Conservation (phyloP, 345 rosid genomes). For the Hevea brasiliensis region DNA sequence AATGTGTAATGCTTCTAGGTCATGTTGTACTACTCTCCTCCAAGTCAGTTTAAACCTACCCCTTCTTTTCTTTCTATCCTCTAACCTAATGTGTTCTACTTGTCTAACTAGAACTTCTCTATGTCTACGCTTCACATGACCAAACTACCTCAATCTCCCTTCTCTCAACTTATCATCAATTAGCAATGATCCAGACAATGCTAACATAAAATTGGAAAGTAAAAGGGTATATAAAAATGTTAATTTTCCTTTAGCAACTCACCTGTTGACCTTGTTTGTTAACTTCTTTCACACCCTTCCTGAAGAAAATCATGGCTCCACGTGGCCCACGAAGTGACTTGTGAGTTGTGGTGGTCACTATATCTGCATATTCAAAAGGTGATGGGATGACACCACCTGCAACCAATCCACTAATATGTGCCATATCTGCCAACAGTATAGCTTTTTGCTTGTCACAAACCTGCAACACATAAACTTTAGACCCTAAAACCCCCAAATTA, state of each 20-base stretch:
- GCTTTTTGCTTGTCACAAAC: conserved; percentile 98
- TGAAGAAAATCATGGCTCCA: conserved; percentile 98
- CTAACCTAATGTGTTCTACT: too few relatives aligned
- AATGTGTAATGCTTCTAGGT: too few relatives aligned
- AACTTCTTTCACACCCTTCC: conserved; percentile 88
- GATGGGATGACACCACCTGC: conserved; percentile 97
- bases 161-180: too few relatives aligned
- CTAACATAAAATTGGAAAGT: neutral
- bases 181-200: conserved; percentile 1
- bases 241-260: conserved; percentile 16
- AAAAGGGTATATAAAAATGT: neutral
- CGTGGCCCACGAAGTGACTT: conserved; percentile 99
- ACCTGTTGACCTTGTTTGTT: conserved; percentile 98
- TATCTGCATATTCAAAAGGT: conserved; percentile 97
- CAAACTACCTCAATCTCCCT: conserved; percentile 36
- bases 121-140: conserved; percentile 64
- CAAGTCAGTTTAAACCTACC: too few relatives aligned
- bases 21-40: too few relatives aligned
- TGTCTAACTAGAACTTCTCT: too few relatives aligned
- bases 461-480: conserved; percentile 38
- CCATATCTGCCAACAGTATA: conserved; percentile 92
- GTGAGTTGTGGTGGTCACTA: conserved; percentile 97
- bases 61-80: too few relatives aligned
- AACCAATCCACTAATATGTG: conserved; percentile 96
- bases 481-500: conserved; percentile 12